A percentile compares a stretch with the other conserved stretches of the same genome.
phyloP scores from a whole-genome alignment of 2,329 filamentous ascomycete species.

The Ophiostoma tasmaniense region DNA sequence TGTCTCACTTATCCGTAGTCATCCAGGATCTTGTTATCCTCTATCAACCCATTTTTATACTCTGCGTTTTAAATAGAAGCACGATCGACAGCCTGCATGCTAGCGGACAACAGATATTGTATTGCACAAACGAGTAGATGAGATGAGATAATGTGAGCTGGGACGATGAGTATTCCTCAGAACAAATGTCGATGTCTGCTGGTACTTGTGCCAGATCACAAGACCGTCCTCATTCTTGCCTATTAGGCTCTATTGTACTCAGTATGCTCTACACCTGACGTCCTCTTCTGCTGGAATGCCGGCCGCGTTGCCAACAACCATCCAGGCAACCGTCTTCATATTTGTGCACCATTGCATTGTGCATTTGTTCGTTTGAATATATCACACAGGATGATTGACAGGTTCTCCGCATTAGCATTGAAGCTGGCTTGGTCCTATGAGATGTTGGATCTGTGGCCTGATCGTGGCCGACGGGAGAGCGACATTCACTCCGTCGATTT shows the following conservation, averaged over 20 bases:
- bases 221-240: not conserved
- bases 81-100: not conserved
- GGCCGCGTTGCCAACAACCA: not conserved
- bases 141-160: not conserved
- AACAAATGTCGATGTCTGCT: not conserved
- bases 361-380: not conserved
- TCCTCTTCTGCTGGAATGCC: not conserved
- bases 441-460: not conserved
- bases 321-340: not conserved
- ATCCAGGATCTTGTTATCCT: not conserved
- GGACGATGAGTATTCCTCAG: not conserved
- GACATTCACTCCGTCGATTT: not conserved
- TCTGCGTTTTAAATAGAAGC: not conserved
- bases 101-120: not conserved
- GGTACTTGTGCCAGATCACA: not conserved
- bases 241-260: no score
- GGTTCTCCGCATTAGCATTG: not conserved
- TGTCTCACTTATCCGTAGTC: not conserved
- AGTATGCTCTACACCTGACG: no score
- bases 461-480: not conserved
- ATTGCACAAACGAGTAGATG: not conserved
- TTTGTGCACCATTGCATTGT: not conserved
- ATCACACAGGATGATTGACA: not conserved
- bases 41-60: not conserved
- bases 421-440: no score